Percentiles rank a stretch among this genome's conserved stretches.
phyloP scores from a whole-genome alignment of 177 flowering plant genomes.

The Tripterygium wilfordii region DNA sequence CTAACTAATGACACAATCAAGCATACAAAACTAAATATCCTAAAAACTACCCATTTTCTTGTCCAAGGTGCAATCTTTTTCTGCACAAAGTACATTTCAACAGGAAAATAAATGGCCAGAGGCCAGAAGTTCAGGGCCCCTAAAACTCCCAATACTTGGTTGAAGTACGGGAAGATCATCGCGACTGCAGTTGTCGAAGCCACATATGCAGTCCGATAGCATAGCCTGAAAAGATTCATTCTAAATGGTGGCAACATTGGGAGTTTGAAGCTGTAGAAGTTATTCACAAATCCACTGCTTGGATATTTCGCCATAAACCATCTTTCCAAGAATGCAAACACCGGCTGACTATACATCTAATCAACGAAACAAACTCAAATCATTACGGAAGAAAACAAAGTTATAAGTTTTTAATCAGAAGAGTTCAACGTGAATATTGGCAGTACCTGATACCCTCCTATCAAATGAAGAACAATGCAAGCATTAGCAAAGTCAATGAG shows the following conservation, averaged over 20 bases:
- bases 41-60: constrained; percentile 54
- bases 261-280: constrained; percentile 26
- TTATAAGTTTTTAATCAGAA: constrained; percentile 17
- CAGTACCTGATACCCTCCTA: constrained; percentile 53
- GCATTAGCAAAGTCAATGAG: constrained; percentile 49
- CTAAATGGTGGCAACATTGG: constrained; percentile 45
- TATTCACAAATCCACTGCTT: constrained; percentile 42
- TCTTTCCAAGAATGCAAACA: constrained; percentile 57
- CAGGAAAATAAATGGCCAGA: constrained; percentile 74
- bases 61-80: constrained; percentile 57
- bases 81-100: constrained; percentile 71
- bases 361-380: no score
- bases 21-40: constrained; percentile 42
- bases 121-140: constrained; percentile 90
- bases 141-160: constrained; percentile 62
- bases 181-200: constrained; percentile 64
- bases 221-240: constrained; percentile 45
- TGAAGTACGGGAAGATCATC: constrained; percentile 82
- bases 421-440: not conserved
- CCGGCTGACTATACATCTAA: constrained; percentile 76
- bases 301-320: constrained; percentile 44
- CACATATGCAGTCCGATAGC: constrained; percentile 67
- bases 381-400: constrained; percentile 12
- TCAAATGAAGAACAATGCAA: constrained; percentile 41
- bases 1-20: constrained; percentile 41